Evolutionary conservation across 768 basidiomycete genomes (phyloP), one percentile per base, ranked within the genome.

Genomic region (Agrocybe praecox): DNA sequence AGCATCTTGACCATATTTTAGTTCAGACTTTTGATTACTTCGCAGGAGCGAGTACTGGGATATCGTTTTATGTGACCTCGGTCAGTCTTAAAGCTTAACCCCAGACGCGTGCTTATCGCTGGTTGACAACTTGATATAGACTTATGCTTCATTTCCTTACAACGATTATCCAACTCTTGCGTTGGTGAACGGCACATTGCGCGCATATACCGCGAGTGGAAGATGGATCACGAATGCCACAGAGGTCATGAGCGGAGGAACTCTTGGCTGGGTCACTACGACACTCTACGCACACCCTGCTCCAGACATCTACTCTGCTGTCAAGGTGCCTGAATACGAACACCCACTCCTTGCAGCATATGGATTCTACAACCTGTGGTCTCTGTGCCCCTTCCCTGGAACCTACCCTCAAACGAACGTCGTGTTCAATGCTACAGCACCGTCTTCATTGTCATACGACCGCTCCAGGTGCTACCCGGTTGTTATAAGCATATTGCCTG

Each of bases 81-180:
- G 82, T 82, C 56, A 36, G 76, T 70, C 11, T 24, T 34, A 23
- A 18, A 34, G 32, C 3, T 36, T 18, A n/a, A n/a, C n/a, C n/a
- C n/a, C n/a, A n/a, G 43, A 21, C 46, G 2, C 26, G 8, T 6
- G 32, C 33, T 46, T 24, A 49, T 19, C 29, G 21, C 7, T 26
- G 22, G 11, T 40, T 42, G 48, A 42, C 12, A 19, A 24, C 26
- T 24, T 22, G 19, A 11, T 29, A 1, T 46, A 82, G 80, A 83
- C 82, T 2, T 80, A 68, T 44, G 74, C 74, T 21, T 80, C 81
- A 14, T 83, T 69, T 65, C 81, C 80, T 14, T 81, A 78, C 70
- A 73, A 82, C 66, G 75, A 80, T 45, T 82, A 74, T 60, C 79
- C 82, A 0, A 47, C 64, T 14, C 57, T 83, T 12, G 68, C 71